Conservation (phyloP, 257 asterid species). For the Nicotiana benthamiana region DNA sequence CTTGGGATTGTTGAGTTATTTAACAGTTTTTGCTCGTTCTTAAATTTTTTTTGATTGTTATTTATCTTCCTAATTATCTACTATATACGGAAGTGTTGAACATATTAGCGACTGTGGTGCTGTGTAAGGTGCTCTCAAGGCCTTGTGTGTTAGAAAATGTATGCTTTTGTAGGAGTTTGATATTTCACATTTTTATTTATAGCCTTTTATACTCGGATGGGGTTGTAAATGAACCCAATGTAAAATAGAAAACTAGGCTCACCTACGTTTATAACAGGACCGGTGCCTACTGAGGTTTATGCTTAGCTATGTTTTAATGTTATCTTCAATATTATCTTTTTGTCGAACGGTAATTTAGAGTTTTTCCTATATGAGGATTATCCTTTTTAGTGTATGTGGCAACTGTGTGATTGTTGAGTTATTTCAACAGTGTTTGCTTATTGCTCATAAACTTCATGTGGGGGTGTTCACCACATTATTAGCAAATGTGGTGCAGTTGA, state of each 20-base stretch:
- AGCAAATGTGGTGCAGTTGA: not conserved
- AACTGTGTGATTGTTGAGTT: not conserved
- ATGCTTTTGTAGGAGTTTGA: not conserved
- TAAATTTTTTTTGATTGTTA: not conserved
- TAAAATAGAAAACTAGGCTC: conserved; percentile 18
- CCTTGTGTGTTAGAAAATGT: not conserved
- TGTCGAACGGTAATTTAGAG: not conserved
- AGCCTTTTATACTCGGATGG: not conserved
- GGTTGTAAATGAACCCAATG: not conserved
- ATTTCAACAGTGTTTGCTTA: not conserved
- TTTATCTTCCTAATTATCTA: not conserved
- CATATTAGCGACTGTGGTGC: not conserved
- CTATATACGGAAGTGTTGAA: not conserved
- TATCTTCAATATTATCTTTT: not conserved
- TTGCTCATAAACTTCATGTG: not conserved
- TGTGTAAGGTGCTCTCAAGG: too few relatives aligned
- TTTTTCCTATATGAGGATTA: not conserved
- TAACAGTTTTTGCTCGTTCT: not conserved
- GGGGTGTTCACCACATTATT: not conserved
- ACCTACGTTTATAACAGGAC: conserved; percentile 59
- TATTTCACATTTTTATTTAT: not conserved
- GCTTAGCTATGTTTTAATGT: not conserved
- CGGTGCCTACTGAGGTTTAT: conserved; percentile 28
- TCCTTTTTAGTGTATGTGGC: not conserved
- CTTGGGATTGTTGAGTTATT: not conserved